Conservation (phyloP, 257 asterid species). For the Hygrophila difformis region DNA sequence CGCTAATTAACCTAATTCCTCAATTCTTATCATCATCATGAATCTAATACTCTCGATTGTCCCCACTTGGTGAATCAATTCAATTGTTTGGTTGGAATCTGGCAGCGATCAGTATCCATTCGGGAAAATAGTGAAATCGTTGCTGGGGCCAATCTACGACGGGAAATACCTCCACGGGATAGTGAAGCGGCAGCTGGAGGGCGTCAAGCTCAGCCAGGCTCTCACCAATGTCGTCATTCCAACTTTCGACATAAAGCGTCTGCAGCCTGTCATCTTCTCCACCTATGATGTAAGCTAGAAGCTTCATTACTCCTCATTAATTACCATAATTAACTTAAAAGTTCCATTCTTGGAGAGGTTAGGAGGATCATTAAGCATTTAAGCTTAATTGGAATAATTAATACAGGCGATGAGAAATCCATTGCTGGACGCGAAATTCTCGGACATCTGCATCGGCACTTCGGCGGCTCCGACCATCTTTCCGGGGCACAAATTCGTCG, state of each 20-base stretch:
- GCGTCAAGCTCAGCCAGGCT: slow-evolving; percentile 32
- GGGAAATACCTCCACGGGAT: slow-evolving; percentile 43
- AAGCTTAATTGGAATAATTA: neutral
- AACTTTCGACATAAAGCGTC: slow-evolving; percentile 47
- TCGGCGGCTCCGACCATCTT: slow-evolving; percentile 61
- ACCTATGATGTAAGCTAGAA: slow-evolving; percentile 33
- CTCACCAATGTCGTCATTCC: slow-evolving; percentile 60
- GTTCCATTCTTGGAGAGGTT: too few species aligned
- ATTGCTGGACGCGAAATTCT: slow-evolving; percentile 36
- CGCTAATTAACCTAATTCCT: too few species aligned
- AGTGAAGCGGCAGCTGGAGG: slow-evolving; percentile 27
- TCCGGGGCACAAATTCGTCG: slow-evolving; percentile 44
- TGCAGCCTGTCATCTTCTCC: slow-evolving; percentile 62
- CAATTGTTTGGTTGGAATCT: neutral
- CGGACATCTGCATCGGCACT: slow-evolving; percentile 56
- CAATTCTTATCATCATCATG: too few species aligned
- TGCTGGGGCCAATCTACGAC: slow-evolving; percentile 47
- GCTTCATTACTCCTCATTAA: too few species aligned
- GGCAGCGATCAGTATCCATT: slow-evolving; percentile 14
- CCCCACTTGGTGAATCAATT: too few species aligned
- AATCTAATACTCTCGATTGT: too few species aligned
- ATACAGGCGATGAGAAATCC: slow-evolving; percentile 32
- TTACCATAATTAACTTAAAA: too few species aligned
- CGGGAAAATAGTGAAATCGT: slow-evolving; percentile 17
- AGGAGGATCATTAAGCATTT: too few species aligned